phyloP scores from a whole-genome alignment of 129 eudicot species.

The Smallanthus sonchifolius region DNA sequence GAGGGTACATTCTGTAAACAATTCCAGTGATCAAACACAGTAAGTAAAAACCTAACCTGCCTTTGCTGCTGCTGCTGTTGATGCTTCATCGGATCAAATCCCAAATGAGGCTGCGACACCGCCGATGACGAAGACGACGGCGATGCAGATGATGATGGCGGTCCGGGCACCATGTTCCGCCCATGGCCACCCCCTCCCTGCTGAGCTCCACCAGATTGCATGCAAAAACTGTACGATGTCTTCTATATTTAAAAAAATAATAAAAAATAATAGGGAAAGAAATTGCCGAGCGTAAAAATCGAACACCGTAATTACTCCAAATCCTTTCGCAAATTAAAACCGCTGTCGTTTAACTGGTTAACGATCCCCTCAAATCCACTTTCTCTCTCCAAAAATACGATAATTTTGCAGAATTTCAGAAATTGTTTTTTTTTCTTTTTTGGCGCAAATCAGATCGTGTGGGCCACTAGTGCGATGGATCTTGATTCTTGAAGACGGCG shows the following conservation, averaged over 20 bases:
- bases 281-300: conserved; percentile 1
- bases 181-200: conserved; percentile 50
- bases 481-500: conserved; percentile 33
- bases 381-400: conserved; percentile 22
- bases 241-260: background rate
- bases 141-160: conserved; percentile 69
- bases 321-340: conserved; percentile 21
- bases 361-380: conserved; percentile 20
- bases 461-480: conserved; percentile 41
- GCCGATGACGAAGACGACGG: conserved; percentile 81
- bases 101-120: conserved; percentile 51
- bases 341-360: conserved; percentile 19
- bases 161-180: conserved; percentile 50
- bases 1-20: conserved; percentile 1
- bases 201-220: conserved; percentile 85
- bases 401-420: conserved; percentile 19
- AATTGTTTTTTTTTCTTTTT: conserved; percentile 9
- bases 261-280: background rate
- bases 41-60: conserved; percentile 62
- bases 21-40: conserved; percentile 11
- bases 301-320: conserved; percentile 16
- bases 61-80: conserved; percentile 74
- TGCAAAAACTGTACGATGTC: conserved; percentile 22
- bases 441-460: conserved; percentile 17
- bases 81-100: conserved; percentile 61